These are phyloP conservation scores for Filobasidium uniguttulatum DNA, from an alignment of 1,284 basidiomycete species.

Conservation along the genomic window DNA sequence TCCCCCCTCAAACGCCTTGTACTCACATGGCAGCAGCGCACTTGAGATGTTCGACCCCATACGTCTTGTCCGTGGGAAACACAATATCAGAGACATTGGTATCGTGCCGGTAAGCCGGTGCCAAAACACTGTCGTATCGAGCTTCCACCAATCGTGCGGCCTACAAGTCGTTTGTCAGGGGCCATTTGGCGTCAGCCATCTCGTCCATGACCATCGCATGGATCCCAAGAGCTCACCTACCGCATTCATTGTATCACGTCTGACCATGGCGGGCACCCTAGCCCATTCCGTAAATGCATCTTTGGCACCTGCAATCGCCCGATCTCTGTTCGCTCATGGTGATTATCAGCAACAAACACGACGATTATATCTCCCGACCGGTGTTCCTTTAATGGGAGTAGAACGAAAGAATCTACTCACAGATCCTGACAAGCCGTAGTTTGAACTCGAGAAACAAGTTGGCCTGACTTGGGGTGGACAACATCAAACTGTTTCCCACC, in stretches of 20 bases:
- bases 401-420: neutral
- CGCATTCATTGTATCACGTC: slow-evolving; percentile 13
- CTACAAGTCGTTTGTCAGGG: too few relatives aligned
- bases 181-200: too few relatives aligned
- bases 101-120: slow-evolving; percentile 8
- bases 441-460: slow-evolving; percentile 1
- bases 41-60: slow-evolving; percentile 7
- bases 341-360: neutral
- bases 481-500: slow-evolving; percentile 8
- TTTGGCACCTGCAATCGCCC: slow-evolving; percentile 10
- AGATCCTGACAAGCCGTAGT: slow-evolving; percentile 5
- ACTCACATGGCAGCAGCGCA: slow-evolving; percentile 8
- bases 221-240: neutral
- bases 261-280: slow-evolving; percentile 2
- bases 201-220: neutral
- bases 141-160: slow-evolving; percentile 3
- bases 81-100: slow-evolving; percentile 7
- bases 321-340: neutral
- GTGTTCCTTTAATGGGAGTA: neutral
- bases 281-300: slow-evolving; percentile 12
- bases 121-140: slow-evolving; percentile 5
- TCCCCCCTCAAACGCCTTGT: neutral
- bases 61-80: slow-evolving; percentile 1
- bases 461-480: slow-evolving; percentile 6
- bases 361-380: neutral